A percentile compares a stretch with the other conserved stretches of the same genome.
These are phyloP conservation scores for Monilinia fructicola DNA, from an alignment of 2,329 filamentous ascomycete genomes.

Conservation along the genomic window DNA sequence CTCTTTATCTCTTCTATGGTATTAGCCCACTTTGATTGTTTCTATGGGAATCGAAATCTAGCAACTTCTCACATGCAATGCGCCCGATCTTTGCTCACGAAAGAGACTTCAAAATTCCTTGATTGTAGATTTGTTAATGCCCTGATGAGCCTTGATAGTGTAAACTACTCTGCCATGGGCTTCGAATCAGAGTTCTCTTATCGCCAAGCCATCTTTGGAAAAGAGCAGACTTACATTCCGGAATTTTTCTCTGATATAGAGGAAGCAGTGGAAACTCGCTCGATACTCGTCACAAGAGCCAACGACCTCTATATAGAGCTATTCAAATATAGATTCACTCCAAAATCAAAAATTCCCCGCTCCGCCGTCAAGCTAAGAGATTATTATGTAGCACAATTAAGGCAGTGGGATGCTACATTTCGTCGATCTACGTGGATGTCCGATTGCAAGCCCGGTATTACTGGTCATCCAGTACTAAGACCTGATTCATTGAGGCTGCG, in stretches of 20 bases:
- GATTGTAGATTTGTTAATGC: constrained; percentile 60
- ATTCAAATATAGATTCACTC: constrained; percentile 24
- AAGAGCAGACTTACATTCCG: constrained; percentile 10
- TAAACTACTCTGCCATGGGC: constrained; percentile 29
- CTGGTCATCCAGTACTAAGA: constrained; percentile 3
- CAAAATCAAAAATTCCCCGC: constrained; percentile 41
- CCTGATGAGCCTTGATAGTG: constrained; percentile 60
- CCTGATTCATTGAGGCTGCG: constrained; percentile 16
- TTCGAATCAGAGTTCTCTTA: constrained; percentile 60
- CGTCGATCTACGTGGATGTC: constrained; percentile 10
- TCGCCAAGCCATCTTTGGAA: constrained; percentile 40
- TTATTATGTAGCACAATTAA: constrained; percentile 18
- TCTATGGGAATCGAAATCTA: constrained; percentile 49
- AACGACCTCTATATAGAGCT: constrained; percentile 41
- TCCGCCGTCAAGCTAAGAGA: constrained; percentile 9
- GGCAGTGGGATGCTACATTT: constrained; percentile 9
- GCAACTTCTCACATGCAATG: constrained; percentile 55
- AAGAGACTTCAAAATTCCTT: constrained; percentile 28
- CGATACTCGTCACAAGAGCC: constrained; percentile 42
- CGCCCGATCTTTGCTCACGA: constrained; percentile 33
- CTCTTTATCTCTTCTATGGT: constrained; percentile 33
- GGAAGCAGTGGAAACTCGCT: constrained; percentile 30
- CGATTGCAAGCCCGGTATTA: background rate
- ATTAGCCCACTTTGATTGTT: constrained; percentile 35
- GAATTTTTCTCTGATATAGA: constrained; percentile 43